A percentile compares a stretch with the other conserved stretches of the same genome.
phyloP scores from a whole-genome alignment of 2,329 filamentous ascomycete genomes.

The Metarhizium guizhouense region DNA sequence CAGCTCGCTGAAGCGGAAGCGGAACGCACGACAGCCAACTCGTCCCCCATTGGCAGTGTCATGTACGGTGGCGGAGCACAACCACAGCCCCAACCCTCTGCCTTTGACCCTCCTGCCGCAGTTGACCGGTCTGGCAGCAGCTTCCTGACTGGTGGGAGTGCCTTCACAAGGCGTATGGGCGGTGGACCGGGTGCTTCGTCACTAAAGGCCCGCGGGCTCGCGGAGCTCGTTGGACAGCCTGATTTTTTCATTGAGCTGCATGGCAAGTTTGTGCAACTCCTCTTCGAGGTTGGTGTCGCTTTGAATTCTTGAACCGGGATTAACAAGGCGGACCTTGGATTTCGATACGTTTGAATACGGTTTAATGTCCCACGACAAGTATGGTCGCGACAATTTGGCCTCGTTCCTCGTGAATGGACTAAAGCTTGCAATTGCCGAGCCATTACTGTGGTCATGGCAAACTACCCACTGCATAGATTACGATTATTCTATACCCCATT shows the following conservation, averaged over 20 bases:
- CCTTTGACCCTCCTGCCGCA: constrained; percentile 21
- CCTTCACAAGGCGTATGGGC: constrained; percentile 49
- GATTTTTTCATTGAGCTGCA: constrained; percentile 63
- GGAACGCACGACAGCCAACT: constrained; percentile 42
- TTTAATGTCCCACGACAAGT: neutral
- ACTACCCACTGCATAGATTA: neutral
- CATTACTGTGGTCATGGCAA: neutral
- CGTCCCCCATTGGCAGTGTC: constrained; percentile 27
- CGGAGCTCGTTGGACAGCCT: constrained; percentile 56
- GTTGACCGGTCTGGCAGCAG: constrained; percentile 39
- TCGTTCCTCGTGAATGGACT: neutral
- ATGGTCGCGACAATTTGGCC: neutral
- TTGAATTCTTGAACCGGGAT: constrained; percentile 32
- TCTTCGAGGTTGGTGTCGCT: constrained; percentile 49
- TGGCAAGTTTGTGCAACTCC: constrained; percentile 51
- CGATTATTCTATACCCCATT: neutral
- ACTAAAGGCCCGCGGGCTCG: constrained; percentile 50
- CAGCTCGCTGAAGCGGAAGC: constrained; percentile 54
- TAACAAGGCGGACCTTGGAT: neutral
- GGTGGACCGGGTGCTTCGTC: constrained; percentile 46
- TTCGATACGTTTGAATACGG: constrained; percentile 1
- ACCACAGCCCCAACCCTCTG: constrained; percentile 16
- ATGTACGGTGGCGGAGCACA: constrained; percentile 28
- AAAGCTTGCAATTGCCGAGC: neutral
- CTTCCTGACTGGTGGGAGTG: constrained; percentile 47